Base-by-base conservation (phyloP, 2,329 filamentous ascomycete species). In the Alternaria sp. region DNA sequence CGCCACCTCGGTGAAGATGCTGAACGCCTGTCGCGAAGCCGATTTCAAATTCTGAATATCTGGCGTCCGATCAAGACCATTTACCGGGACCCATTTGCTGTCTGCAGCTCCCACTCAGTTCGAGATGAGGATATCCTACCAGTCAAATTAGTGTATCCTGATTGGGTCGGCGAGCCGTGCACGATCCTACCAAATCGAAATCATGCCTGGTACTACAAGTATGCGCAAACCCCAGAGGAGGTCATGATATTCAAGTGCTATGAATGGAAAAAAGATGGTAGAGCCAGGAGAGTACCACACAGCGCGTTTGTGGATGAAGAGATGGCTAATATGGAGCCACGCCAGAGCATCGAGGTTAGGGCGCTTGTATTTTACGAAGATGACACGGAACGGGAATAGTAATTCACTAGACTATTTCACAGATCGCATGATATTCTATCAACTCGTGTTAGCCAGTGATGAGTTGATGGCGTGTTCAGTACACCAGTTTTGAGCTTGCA, bases 21-120 rank as follows among this genome's bases (percentile, higher is more conserved):
- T 0, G 71, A 74, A 4, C 64, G 69, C 16, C 66, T 78, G 2
- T 62, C 72, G 0, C 65, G 70, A 36, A 57, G 62, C n/a, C 68
- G 76, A 18, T 71, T 74, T 3, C 73, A 78, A 46, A 75, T 79
- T 45, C 75, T 79, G 54, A 79, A 79, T 52, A 75, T 77, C 3
- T 79, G 76, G 76, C 68, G 76, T 5, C 76, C 76, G 2, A 74
- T 78, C 57, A 75, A 71, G 51, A 72, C 67, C 2, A 71, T 79
- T 2, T 65, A 70, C 32, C 65, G 72, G 2, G 75, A 78, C 41
- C 75, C 76, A 0, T 62, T 79, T 12, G 74, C 72, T 3, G 65
- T 79, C 1, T 74, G 74, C 0, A 73, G 75, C 16, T 72, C 74
- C 3, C 54, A 63, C 46, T 74, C 65, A 34, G 75, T 78, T 1